Evolutionary conservation across 73 alveolate genomes (phyloP).

Genomic region (Blepharisma japonicum): DNA sequence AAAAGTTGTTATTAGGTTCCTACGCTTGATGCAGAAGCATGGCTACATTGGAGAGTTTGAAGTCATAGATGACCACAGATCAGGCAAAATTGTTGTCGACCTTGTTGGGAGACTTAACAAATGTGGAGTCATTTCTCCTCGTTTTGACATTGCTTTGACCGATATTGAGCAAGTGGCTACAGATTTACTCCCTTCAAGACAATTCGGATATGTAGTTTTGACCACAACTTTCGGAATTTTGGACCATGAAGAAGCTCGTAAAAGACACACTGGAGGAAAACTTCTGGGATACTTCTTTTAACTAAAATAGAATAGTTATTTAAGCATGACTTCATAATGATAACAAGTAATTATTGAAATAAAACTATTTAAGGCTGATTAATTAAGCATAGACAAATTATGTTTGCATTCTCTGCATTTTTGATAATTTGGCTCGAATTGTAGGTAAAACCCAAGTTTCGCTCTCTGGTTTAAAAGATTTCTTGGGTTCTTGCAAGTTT

Average conservation of each 20-base stretch:
- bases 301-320: conserved; percentile 17
- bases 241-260: conserved; percentile 94
- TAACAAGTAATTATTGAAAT: no score
- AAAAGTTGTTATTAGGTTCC: conserved; percentile 94
- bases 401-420: no score
- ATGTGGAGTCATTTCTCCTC: conserved; percentile 98
- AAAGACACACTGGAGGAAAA: conserved; percentile 97
- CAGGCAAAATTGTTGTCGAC: conserved; percentile 94
- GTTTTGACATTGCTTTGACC: conserved; percentile 77
- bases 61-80: conserved; percentile 96
- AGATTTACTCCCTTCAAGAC: conserved; percentile 93
- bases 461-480: no score
- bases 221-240: conserved; percentile 92
- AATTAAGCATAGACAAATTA: no score
- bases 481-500: no score
- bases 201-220: conserved; percentile 91
- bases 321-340: no score
- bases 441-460: no score
- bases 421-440: no score
- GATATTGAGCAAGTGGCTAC: conserved; percentile 78
- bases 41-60: conserved; percentile 97
- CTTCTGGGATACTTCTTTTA: conserved; percentile 97
- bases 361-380: no score
- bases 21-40: conserved; percentile 92
- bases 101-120: conserved; percentile 93